Base-by-base conservation (phyloP, 345 rosid species). In the Brassica carinata region DNA sequence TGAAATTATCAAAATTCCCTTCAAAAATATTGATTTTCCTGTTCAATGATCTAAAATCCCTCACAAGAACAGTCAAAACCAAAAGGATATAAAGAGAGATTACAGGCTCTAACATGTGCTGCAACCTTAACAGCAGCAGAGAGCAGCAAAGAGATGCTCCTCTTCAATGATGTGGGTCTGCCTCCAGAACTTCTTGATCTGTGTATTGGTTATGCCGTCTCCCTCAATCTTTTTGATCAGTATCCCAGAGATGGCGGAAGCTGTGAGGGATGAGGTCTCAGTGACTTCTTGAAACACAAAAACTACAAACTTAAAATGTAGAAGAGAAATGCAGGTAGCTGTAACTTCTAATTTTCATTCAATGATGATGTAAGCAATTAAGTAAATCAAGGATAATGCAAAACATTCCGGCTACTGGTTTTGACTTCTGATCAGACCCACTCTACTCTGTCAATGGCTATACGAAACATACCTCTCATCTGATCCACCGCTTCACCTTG, bases 401-500 rank as follows among this genome's bases (percentile, higher is more conserved):
- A 75, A 53, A 76, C 14, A 43, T 43, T 43, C 4, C 51, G 51
- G 51, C 51, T 43, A 43, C 51, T 43, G 51, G 51, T 43, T 43
- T n/a, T 38, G 45, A 38, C 51, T 43, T 43, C 51, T 43, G 94
- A 82, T 83, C 97, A 30, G 97, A 96, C 76, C 89, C 91, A 17
- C 92, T 93, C 64, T 96, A 18, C 19, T 19, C 23, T 19, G 98
- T 79, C 94, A 96, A 27, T 96, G 99, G 99, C 95, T 96, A 19
- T 93, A 92, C 84, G 97, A 96, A n/a, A 96, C 98, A 5, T 96
- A 87, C 79, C 89, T 92, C 36, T 85, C 94, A 4, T 79, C 93
- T 14, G 97, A 96, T 51, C 83, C 94, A 23, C 89, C 90, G 67
- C 98, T 93, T 82, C 94, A 94, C 29, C 90, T 93, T 58, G 79